Evolutionary conservation across 768 basidiomycete species (phyloP).

Genomic region (Tricholomella constricta): DNA sequence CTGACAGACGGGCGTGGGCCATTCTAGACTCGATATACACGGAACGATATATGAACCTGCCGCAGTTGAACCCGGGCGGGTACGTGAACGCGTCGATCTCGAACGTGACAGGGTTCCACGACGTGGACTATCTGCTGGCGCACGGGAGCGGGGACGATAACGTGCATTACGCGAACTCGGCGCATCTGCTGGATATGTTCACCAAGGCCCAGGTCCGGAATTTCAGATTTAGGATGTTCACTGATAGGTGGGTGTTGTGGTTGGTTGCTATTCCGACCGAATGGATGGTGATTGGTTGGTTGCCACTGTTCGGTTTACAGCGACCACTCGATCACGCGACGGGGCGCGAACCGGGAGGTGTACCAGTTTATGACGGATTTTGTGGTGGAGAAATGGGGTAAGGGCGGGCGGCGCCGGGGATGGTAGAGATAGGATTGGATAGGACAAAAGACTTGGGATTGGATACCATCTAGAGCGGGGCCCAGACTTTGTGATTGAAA

Average conservation of each 20-base stretch:
- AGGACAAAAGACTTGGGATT: not conserved
- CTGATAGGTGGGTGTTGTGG: conserved; percentile 70
- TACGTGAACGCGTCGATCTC: conserved; percentile 89
- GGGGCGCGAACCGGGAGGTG: conserved; percentile 83
- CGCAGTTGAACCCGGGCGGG: conserved; percentile 76
- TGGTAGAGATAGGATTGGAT: conserved; percentile 39
- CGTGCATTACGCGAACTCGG: conserved; percentile 92
- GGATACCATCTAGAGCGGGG: conserved; percentile 14
- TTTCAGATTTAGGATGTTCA: conserved; percentile 94
- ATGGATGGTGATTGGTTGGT: conserved; percentile 20
- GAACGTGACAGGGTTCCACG: conserved; percentile 83
- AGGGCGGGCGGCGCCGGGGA: conserved; percentile 65
- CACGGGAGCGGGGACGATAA: conserved; percentile 98
- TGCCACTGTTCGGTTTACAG: conserved; percentile 39
- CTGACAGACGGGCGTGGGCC: too few relatives aligned
- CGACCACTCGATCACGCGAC: conserved; percentile 73
- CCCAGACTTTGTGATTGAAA: conserved; percentile 10
- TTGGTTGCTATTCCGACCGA: conserved; percentile 16
- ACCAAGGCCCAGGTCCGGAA: conserved; percentile 72
- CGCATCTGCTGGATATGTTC: conserved; percentile 91
- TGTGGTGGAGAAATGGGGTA: conserved; percentile 92
- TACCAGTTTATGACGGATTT: conserved; percentile 86
- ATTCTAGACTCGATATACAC: conserved; percentile 94
- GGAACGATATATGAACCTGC: conserved; percentile 94
- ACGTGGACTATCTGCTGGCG: conserved; percentile 80